A percentile compares a stretch with the other conserved stretches of the same genome.
Evolutionary conservation across 345 rosid genomes (phyloP).

Genomic region (Luvunga scandens): DNA sequence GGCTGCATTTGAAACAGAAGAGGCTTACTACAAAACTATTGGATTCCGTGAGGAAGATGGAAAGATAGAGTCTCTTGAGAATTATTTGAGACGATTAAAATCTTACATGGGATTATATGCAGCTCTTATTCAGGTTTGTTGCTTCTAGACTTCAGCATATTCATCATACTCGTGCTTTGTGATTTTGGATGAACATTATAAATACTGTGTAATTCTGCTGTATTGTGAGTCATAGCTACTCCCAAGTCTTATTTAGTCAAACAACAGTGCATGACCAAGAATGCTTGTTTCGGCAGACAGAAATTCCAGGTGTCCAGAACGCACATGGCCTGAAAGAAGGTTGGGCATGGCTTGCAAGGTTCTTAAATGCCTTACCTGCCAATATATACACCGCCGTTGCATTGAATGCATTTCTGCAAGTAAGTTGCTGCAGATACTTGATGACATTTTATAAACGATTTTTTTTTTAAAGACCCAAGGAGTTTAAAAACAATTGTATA

Average conservation of each 20-base stretch:
- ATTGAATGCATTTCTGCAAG: conserved; percentile 66
- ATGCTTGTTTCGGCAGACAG: conserved; percentile 50
- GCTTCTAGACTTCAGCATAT: background rate
- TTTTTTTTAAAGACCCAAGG: background rate
- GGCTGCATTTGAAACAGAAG: conserved; percentile 64
- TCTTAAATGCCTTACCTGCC: conserved; percentile 49
- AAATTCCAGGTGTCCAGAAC: conserved; percentile 48
- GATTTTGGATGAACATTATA: background rate
- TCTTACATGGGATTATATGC: conserved; percentile 83
- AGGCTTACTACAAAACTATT: conserved; percentile 50
- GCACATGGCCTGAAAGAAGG: conserved; percentile 52
- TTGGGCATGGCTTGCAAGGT: conserved; percentile 20
- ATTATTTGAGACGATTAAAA: conserved; percentile 53
- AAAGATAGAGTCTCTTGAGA: conserved; percentile 38
- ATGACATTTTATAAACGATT: background rate
- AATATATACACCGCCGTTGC: conserved; percentile 73
- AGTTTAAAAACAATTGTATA: background rate
- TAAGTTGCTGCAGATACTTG: conserved; percentile 27
- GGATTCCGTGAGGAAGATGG: conserved; percentile 54
- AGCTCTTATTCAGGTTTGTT: conserved; percentile 83
- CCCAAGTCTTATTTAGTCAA: background rate
- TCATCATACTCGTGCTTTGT: background rate
- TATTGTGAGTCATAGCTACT: background rate
- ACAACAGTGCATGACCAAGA: conserved; percentile 11
- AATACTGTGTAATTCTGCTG: background rate